Evolutionary conservation across 2,329 filamentous ascomycete species (phyloP), one percentile per base, ranked within the genome.

Genomic region (Lecanicillium sp.): DNA sequence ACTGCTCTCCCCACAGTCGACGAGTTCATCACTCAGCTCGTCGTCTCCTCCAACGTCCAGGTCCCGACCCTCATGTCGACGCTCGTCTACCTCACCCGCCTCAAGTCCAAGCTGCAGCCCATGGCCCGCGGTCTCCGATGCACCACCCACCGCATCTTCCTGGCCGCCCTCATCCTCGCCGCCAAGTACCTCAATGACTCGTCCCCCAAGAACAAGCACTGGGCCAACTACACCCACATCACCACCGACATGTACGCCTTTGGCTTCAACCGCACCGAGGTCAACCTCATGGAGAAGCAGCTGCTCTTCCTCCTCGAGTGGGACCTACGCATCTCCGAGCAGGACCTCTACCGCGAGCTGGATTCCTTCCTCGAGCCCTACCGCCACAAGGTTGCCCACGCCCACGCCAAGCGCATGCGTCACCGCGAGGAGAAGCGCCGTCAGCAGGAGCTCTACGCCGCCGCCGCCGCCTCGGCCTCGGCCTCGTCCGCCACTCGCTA

Each of bases 251-350:
- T 59, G 52, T 76, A 72, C 62, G 80, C 75, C 61, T 98, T 97
- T 62, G 87, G 90, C 58, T 97, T 98, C 76, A 91, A 84, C 60
- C 78, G 90, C 57, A 93, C 88, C 29, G 93, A 98, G 71, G 93
- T 98, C 60, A 98, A 98, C 74, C 78, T 97, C 53, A 98, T 98
- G 93, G 93, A 98, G 78, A 94, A 95, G 78, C 93, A 98, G 71
- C 79, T 98, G 24, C 84, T 98, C 44, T 93, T 89, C 73, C 79
- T 98, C 36, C 77, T 98, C 38, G 87, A 96, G 64, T 98, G 90
- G 89, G 89, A 98, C 57, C 80, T 95, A 52, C 80, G 87, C 56
- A 90, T 98, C 62, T 83, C 77, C 35, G 82, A 90, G 61, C 77
- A 90, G 48, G 90, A 97, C 60, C 83, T 98, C 36, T 89, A 95